Evolutionary conservation across 1,139 yeast genomes (phyloP).

Genomic region (Pneumocystis wakefieldiae): DNA sequence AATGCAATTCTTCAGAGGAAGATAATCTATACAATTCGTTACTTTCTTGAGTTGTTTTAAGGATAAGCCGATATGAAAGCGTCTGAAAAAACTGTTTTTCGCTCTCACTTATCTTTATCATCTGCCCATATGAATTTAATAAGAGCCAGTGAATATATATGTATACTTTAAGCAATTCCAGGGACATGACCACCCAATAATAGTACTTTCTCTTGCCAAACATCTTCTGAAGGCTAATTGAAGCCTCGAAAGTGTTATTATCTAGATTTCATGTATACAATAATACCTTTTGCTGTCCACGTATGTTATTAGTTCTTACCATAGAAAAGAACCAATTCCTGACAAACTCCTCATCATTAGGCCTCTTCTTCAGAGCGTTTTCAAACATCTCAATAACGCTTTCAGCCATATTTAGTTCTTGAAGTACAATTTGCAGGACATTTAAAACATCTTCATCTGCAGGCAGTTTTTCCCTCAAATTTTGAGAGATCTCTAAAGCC

Average conservation of each 20-base stretch:
- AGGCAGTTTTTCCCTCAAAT: neutral
- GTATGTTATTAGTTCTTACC: neutral
- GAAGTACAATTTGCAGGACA: neutral
- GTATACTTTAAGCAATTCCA: neutral
- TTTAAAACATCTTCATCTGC: neutral
- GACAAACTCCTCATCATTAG: neutral
- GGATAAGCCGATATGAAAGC: neutral
- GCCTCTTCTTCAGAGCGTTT: neutral
- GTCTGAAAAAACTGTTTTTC: neutral
- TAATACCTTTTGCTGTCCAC: neutral
- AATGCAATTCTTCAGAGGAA: slow-evolving; percentile 10
- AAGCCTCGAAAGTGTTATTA: neutral
- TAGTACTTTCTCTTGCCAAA: neutral
- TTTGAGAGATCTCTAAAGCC: neutral
- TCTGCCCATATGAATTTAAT: neutral
- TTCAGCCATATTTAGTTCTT: neutral
- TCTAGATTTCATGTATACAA: neutral
- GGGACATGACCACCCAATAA: neutral
- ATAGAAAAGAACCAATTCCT: slow-evolving; percentile 1
- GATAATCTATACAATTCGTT: neutral
- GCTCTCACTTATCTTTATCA: neutral
- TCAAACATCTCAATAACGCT: neutral
- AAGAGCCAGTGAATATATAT: neutral
- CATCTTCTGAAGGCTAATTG: neutral
- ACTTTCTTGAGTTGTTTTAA: neutral